These are phyloP conservation scores for Mucor lusitanicus DNA, from an alignment of 371 early-diverging fungal genomes.

Conservation along the genomic window DNA sequence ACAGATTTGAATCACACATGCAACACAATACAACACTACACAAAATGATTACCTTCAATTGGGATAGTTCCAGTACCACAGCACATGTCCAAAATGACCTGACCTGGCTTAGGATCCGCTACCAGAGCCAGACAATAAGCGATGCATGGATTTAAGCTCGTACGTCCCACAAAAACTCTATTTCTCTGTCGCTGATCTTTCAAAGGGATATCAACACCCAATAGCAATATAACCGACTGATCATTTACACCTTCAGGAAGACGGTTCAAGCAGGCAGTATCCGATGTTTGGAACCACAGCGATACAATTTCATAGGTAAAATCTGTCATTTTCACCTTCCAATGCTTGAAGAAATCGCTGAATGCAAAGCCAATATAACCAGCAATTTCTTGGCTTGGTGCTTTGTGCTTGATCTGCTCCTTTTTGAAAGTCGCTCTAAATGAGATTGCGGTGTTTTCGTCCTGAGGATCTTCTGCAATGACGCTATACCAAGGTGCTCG, in stretches of 20 bases:
- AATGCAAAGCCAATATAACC: conserved; percentile 37
- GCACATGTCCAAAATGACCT: conserved; percentile 49
- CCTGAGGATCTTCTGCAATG: not conserved
- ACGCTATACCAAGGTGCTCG: conserved; percentile 19
- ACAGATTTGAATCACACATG: not conserved
- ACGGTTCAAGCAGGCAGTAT: not conserved
- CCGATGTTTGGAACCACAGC: conserved; percentile 20
- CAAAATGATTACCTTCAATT: conserved; percentile 25
- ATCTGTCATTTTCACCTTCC: conserved; percentile 42
- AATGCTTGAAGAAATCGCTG: conserved; percentile 22
- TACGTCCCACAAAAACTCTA: conserved; percentile 38
- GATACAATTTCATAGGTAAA: conserved; percentile 37
- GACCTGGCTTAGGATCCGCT: conserved; percentile 37
- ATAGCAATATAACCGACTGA: conserved; percentile 8
- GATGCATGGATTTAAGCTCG: conserved; percentile 45
- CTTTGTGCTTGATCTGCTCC: conserved; percentile 26
- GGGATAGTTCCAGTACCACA: conserved; percentile 46
- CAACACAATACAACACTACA: not conserved
- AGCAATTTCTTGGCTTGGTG: conserved; percentile 31
- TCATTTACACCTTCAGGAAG: not conserved
- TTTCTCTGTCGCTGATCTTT: conserved; percentile 34
- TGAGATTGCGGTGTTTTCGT: conserved; percentile 1
- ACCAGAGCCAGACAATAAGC: conserved; percentile 41
- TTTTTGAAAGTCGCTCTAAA: conserved; percentile 49
- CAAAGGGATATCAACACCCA: conserved; percentile 33